Conservation (phyloP, 116 monocot species). For the Papilionanthe hybrid region DNA sequence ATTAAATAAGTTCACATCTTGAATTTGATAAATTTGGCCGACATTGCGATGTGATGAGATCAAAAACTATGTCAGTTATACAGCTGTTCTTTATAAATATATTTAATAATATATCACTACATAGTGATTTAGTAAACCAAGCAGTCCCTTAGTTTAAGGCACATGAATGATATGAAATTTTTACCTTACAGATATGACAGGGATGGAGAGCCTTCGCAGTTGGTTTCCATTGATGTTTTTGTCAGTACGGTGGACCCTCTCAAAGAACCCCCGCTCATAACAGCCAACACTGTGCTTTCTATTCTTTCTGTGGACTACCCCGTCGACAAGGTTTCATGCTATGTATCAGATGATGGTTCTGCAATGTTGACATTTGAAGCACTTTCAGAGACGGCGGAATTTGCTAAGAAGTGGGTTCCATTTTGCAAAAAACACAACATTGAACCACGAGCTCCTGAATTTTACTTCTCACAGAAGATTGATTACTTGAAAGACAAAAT, state of each 20-base stretch:
- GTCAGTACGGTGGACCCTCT: conserved; percentile 59
- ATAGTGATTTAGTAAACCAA: background rate
- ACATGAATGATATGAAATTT: background rate
- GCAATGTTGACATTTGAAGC: conserved; percentile 64
- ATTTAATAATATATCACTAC: background rate
- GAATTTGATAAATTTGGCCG: background rate
- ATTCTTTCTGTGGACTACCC: conserved; percentile 56
- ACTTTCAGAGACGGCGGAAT: conserved; percentile 50
- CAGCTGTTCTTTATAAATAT: background rate
- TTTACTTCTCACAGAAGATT: conserved; percentile 60
- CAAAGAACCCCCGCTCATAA: conserved; percentile 55
- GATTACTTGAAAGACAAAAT: conserved; percentile 64
- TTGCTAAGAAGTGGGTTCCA: conserved; percentile 59
- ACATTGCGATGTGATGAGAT: background rate
- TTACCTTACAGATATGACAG: conserved; percentile 33
- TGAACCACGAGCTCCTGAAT: conserved; percentile 58
- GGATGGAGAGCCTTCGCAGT: conserved; percentile 55
- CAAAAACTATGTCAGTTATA: background rate
- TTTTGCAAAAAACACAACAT: conserved; percentile 62
- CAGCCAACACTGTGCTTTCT: conserved; percentile 54
- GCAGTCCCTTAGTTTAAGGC: background rate
- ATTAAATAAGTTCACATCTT: background rate
- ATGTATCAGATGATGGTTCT: conserved; percentile 63
- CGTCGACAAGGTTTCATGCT: conserved; percentile 60
- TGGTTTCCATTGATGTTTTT: conserved; percentile 52